These are phyloP conservation scores for Aspergillus avenaceus DNA, from an alignment of 495 filamentous ascomycete genomes.

Conservation along the genomic window DNA sequence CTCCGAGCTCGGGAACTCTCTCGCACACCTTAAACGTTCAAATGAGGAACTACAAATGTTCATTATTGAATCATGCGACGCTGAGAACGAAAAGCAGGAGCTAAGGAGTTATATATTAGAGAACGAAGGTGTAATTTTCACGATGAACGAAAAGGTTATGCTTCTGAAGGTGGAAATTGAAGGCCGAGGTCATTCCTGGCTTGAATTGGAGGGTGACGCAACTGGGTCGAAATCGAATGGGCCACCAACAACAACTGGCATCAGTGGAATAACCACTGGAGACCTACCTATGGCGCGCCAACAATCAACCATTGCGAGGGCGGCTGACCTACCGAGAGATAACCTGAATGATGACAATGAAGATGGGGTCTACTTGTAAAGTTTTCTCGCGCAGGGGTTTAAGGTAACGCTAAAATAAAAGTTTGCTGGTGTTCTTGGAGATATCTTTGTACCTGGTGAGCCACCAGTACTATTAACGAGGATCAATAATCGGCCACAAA, in stretches of 20 bases:
- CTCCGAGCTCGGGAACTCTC: conserved; percentile 76
- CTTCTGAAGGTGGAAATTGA: conserved; percentile 74
- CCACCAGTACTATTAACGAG: no score
- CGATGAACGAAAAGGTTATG: conserved; percentile 68
- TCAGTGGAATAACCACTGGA: not conserved
- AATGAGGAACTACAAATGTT: conserved; percentile 69
- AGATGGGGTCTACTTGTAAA: conserved; percentile 63
- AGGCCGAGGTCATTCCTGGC: conserved; percentile 65
- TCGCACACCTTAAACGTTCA: conserved; percentile 74
- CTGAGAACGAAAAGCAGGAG: conserved; percentile 62
- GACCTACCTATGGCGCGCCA: not conserved
- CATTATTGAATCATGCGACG: conserved; percentile 42
- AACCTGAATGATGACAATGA: conserved; percentile 41
- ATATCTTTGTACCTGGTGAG: no score
- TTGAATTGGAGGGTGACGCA: conserved; percentile 42
- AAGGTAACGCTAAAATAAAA: no score
- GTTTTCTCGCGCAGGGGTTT: not conserved
- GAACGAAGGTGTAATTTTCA: conserved; percentile 67
- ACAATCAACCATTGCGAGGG: not conserved
- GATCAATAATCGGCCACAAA: no score
- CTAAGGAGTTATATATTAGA: conserved; percentile 48
- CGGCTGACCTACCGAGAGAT: not conserved
- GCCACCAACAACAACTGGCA: not conserved
- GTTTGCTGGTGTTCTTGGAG: no score
- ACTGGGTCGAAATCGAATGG: conserved; percentile 9